A percentile compares a stretch with the other conserved stretches of the same genome.
phyloP scores from a whole-genome alignment of 2,329 filamentous ascomycete species.

The Cordyceps javanica region DNA sequence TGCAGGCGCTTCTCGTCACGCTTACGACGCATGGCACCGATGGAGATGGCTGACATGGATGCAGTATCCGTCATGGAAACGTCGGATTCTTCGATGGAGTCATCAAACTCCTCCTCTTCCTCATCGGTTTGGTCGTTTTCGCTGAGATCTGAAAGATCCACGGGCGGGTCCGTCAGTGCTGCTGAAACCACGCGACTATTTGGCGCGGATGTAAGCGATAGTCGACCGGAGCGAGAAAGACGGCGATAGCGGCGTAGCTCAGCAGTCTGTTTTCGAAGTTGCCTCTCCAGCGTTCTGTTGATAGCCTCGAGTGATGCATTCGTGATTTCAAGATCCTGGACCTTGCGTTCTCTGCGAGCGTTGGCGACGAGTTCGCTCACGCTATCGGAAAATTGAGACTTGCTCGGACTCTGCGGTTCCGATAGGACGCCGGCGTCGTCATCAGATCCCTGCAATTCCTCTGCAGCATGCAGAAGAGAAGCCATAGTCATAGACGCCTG shows the following conservation, averaged over 20 bases:
- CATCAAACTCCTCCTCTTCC: conserved; percentile 40
- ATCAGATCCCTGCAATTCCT: conserved; percentile 37
- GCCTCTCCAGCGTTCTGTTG: conserved; percentile 84
- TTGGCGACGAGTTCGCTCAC: conserved; percentile 77
- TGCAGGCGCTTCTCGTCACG: conserved; percentile 78
- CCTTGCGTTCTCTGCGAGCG: conserved; percentile 86
- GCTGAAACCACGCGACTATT: conserved; percentile 39
- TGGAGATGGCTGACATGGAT: conserved; percentile 27
- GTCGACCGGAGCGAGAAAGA: conserved; percentile 72
- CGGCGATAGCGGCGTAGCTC: conserved; percentile 81
- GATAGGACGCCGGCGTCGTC: conserved; percentile 26
- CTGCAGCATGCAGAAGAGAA: conserved; percentile 49
- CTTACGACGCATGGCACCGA: conserved; percentile 50
- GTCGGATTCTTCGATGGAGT: conserved; percentile 48
- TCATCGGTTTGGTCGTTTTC: conserved; percentile 40
- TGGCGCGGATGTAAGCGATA: conserved; percentile 53
- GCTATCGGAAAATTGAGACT: conserved; percentile 50
- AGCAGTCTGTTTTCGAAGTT: conserved; percentile 83
- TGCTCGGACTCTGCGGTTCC: conserved; percentile 51
- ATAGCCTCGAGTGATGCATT: conserved; percentile 94
- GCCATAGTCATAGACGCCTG: conserved; percentile 43
- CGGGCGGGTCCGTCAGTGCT: conserved; percentile 35
- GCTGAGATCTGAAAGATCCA: conserved; percentile 45
- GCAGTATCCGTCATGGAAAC: conserved; percentile 35
- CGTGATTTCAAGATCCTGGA: conserved; percentile 91